phyloP scores from a whole-genome alignment of 2,329 filamentous ascomycete species.

The Cladophialophora chaetospira region DNA sequence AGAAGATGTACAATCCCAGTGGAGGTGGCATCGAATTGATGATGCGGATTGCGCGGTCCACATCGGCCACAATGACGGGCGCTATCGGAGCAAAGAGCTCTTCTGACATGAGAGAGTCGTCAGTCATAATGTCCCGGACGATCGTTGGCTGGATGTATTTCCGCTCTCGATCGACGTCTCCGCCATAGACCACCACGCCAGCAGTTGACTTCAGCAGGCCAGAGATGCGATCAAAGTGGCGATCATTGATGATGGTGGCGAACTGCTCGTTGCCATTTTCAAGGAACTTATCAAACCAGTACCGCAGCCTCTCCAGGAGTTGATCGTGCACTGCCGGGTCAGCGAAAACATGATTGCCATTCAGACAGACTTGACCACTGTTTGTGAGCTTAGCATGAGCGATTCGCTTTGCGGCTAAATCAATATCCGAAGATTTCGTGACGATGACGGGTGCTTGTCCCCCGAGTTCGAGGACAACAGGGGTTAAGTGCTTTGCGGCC shows the following conservation, averaged over 20 bases:
- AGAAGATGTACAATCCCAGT: slow-evolving; percentile 49
- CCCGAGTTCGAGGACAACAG: slow-evolving; percentile 49
- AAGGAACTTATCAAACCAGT: slow-evolving; percentile 40
- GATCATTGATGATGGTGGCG: slow-evolving; percentile 46
- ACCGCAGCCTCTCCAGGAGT: slow-evolving; percentile 40
- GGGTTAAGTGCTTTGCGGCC: slow-evolving; percentile 51
- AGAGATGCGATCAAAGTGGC: slow-evolving; percentile 47
- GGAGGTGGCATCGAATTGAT: slow-evolving; percentile 39
- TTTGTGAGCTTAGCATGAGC: slow-evolving; percentile 48
- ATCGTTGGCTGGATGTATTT: slow-evolving; percentile 44
- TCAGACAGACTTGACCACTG: slow-evolving; percentile 47
- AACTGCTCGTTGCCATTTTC: slow-evolving; percentile 34
- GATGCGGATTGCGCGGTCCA: slow-evolving; percentile 37
- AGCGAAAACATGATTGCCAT: slow-evolving; percentile 50
- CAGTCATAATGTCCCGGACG: slow-evolving; percentile 39
- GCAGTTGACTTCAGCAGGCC: slow-evolving; percentile 40
- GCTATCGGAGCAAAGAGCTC: slow-evolving; percentile 51
- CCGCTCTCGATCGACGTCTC: slow-evolving; percentile 36
- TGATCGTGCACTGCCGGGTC: slow-evolving; percentile 44
- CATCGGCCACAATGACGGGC: slow-evolving; percentile 40
- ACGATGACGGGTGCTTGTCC: slow-evolving; percentile 51
- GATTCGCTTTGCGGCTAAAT: slow-evolving; percentile 43
- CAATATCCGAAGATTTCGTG: slow-evolving; percentile 43
- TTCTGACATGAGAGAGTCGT: slow-evolving; percentile 47
- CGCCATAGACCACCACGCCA: slow-evolving; percentile 44